phyloP scores from a whole-genome alignment of 2,329 filamentous ascomycete species.

The Apiospora arundinis region DNA sequence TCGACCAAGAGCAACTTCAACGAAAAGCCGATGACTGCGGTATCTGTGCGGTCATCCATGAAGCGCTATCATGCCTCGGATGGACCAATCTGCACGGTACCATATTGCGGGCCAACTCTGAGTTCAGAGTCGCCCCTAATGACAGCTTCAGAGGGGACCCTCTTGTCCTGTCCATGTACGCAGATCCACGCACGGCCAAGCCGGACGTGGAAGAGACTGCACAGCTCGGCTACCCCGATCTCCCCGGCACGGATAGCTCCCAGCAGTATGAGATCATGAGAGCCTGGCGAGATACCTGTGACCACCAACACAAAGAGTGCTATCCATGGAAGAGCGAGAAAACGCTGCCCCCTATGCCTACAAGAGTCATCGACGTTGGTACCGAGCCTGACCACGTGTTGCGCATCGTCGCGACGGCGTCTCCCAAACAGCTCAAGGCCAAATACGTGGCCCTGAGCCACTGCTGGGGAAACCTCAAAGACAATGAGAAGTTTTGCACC shows the following conservation, averaged over 20 bases:
- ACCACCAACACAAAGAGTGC: background rate
- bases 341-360: conserved; percentile 19
- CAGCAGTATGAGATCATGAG: background rate
- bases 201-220: background rate
- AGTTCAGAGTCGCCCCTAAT: background rate
- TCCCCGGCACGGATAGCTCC: background rate
- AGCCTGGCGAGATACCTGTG: background rate
- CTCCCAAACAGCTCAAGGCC: background rate
- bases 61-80: background rate
- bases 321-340: background rate
- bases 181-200: background rate
- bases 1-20: background rate
- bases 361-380: conserved; percentile 26
- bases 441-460: conserved; percentile 22
- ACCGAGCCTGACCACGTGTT: background rate
- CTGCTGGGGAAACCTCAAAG: conserved; percentile 20
- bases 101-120: background rate
- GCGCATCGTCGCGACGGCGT: background rate
- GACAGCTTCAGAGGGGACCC: background rate
- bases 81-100: background rate
- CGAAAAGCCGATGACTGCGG: background rate
- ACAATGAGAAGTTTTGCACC: background rate
- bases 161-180: background rate
- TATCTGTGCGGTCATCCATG: background rate
- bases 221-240: background rate